Evolutionary conservation across 2,329 filamentous ascomycete genomes (phyloP).

Genomic region (Biscogniauxia sp.): DNA sequence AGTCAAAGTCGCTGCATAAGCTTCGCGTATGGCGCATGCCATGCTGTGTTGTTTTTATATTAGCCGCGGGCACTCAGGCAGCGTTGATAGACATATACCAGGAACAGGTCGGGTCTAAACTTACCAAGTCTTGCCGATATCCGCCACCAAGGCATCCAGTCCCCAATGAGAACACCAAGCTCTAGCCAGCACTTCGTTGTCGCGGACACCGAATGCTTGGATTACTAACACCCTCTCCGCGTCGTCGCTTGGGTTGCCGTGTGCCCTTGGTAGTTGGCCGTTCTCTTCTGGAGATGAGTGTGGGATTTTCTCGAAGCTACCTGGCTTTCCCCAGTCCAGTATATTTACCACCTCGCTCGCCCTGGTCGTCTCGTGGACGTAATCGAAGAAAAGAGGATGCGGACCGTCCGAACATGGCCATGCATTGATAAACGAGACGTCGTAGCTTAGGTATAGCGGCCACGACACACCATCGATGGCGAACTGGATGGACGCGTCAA

Average conservation of each 20-base stretch:
- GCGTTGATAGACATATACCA: background rate
- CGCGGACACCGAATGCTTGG: conserved; percentile 69
- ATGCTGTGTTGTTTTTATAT: conserved; percentile 44
- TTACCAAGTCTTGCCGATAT: conserved; percentile 66
- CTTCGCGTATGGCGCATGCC: conserved; percentile 71
- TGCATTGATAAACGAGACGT: conserved; percentile 64
- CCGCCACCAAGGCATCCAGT: conserved; percentile 66
- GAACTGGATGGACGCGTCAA: conserved; percentile 62
- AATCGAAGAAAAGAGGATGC: conserved; percentile 72
- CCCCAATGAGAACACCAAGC: conserved; percentile 79
- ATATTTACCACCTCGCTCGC: conserved; percentile 66
- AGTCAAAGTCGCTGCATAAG: conserved; percentile 70
- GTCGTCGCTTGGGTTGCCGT: conserved; percentile 42
- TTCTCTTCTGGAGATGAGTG: conserved; percentile 23
- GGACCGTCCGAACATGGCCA: conserved; percentile 64
- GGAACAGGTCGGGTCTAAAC: conserved; percentile 31
- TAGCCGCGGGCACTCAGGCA: conserved; percentile 13
- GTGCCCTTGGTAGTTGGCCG: conserved; percentile 19
- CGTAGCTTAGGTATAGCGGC: conserved; percentile 61
- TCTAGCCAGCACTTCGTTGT: conserved; percentile 73
- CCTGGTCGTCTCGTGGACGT: conserved; percentile 56
- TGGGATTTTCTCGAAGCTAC: conserved; percentile 19
- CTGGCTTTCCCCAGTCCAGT: conserved; percentile 59
- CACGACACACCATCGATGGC: conserved; percentile 62
- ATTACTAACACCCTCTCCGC: conserved; percentile 67